These are phyloP conservation scores for Arxiozyma slooffiae DNA, from an alignment of 1,139 yeast species.

Conservation along the genomic window DNA sequence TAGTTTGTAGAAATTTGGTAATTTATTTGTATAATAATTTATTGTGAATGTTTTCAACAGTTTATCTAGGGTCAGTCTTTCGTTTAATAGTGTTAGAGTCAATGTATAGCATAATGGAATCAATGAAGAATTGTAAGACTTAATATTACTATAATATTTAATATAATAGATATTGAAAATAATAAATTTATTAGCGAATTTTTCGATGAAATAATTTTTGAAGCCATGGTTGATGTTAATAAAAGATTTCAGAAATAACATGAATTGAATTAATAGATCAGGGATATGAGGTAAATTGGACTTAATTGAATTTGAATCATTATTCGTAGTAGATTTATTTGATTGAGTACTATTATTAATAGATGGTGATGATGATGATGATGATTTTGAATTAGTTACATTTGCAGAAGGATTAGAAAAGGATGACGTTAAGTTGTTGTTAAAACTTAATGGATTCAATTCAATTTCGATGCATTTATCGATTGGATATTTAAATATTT, in stretches of 20 bases:
- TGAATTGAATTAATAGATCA: slow-evolving; percentile 45
- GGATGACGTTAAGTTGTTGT: slow-evolving; percentile 2
- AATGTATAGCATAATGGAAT: slow-evolving; percentile 54
- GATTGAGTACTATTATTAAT: neutral
- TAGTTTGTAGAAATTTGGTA: slow-evolving; percentile 42
- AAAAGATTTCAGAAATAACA: slow-evolving; percentile 66
- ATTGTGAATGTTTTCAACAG: slow-evolving; percentile 38
- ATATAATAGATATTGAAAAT: slow-evolving; percentile 50
- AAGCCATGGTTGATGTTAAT: slow-evolving; percentile 59
- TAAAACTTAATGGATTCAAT: slow-evolving; percentile 29
- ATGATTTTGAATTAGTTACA: neutral
- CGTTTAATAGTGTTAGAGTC: slow-evolving; percentile 51
- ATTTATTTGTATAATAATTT: slow-evolving; percentile 34
- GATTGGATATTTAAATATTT: slow-evolving; percentile 41
- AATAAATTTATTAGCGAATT: slow-evolving; percentile 45
- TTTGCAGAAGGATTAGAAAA: neutral
- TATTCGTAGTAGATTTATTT: slow-evolving; percentile 1
- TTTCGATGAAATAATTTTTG: slow-evolving; percentile 39
- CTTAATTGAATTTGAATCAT: slow-evolving; percentile 4
- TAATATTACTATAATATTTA: slow-evolving; percentile 38
- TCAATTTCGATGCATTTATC: slow-evolving; percentile 33
- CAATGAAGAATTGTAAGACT: slow-evolving; percentile 37
- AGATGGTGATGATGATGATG: neutral
- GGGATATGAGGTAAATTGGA: slow-evolving; percentile 33
- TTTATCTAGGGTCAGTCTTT: slow-evolving; percentile 33